phyloP scores from a whole-genome alignment of 495 filamentous ascomycete genomes.

The Trichocladium antarcticum region DNA sequence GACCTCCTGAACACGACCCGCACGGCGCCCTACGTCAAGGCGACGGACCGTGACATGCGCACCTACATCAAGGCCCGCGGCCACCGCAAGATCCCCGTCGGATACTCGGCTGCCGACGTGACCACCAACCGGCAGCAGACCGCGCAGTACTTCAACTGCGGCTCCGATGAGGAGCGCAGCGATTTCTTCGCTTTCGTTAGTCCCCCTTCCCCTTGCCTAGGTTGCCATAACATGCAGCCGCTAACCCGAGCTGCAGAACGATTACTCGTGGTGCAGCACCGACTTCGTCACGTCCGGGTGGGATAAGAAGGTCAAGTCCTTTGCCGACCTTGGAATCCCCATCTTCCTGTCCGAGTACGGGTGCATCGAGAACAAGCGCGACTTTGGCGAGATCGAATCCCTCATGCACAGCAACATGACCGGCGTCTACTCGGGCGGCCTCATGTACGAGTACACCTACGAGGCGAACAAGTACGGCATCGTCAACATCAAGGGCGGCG shows the following conservation, averaged over 20 bases:
- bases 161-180: slow-evolving; percentile 69
- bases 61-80: slow-evolving; percentile 65
- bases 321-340: slow-evolving; percentile 79
- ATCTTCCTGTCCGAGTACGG: slow-evolving; percentile 97
- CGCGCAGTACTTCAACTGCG: slow-evolving; percentile 93
- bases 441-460: slow-evolving; percentile 92
- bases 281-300: slow-evolving; percentile 72
- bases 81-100: slow-evolving; percentile 75
- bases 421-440: slow-evolving; percentile 83
- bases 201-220: background rate
- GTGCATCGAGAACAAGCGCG: slow-evolving; percentile 67
- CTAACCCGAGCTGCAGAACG: slow-evolving; percentile 45
- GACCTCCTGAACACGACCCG: slow-evolving; percentile 58
- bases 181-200: slow-evolving; percentile 87
- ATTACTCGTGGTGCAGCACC: slow-evolving; percentile 96
- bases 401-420: slow-evolving; percentile 85
- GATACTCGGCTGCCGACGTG: slow-evolving; percentile 88
- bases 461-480: slow-evolving; percentile 73
- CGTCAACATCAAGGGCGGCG: slow-evolving; percentile 51
- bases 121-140: slow-evolving; percentile 79
- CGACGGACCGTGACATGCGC: slow-evolving; percentile 85
- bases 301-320: slow-evolving; percentile 83
- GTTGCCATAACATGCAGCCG: too few relatives aligned
- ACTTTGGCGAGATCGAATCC: slow-evolving; percentile 69
- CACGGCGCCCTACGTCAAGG: slow-evolving; percentile 83